Evolutionary conservation across 805 yeast species (phyloP), one percentile per base, ranked within the genome.

Genomic region (Monosporozyma aquatica): DNA sequence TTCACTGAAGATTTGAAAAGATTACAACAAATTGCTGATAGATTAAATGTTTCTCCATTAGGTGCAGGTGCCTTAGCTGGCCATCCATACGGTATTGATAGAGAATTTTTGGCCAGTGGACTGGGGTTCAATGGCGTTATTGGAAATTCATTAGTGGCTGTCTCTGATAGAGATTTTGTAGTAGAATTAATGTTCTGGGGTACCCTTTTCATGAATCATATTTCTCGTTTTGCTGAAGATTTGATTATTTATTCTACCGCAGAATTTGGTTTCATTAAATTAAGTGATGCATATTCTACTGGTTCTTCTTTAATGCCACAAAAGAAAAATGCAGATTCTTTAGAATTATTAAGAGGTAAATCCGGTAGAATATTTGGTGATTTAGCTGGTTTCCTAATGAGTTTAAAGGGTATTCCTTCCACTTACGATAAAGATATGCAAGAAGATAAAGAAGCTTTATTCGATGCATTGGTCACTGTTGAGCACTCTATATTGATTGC

Each of bases 61-160:
- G 99, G 99, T 43, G 80, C 90, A 5, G 99, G 99, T 55, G 99
- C 99, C 6, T 74, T 92, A 47, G 98, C 99, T 15, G 99, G 99
- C 44, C 98, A 92, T 62, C 98, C 99, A 30, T 92, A 89, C 59
- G 97, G 97, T n/a, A 86, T 92, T 51, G 97, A 92, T 66, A 76
- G 99, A 61, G 95, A 90, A 61, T 87, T 67, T 56, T 65, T 92
- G 51, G 95, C 97, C 20, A 58, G 72, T 38, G 83, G 78, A 15
- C 72, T 92, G 34, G 94, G 90, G 0, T 92, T 92, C 55, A 66
- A 71, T 43, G 80, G 87, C 4, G 87, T 86, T 37, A 89, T 92
- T 68, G 97, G 97, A 43, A 92, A 92, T 67, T 90, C 97, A 1
- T 69, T 92, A 54, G 77, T 90, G n/a, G 99, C 97, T 0, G 98